These are phyloP conservation scores for Letharia lupina DNA, from an alignment of 495 filamentous ascomycete genomes.

Conservation along the genomic window DNA sequence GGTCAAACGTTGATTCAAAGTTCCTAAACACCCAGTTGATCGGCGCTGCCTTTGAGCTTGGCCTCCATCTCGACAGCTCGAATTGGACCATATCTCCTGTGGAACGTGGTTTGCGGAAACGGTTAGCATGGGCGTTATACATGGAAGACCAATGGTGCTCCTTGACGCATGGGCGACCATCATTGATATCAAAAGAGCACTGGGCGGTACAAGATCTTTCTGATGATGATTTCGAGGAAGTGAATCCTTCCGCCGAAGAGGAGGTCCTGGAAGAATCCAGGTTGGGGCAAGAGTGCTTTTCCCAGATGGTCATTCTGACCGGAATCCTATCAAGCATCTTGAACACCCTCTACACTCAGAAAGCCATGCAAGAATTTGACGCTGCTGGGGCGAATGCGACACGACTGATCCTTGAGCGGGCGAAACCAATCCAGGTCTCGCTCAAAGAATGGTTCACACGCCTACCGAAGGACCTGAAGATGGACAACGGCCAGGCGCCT, in stretches of 20 bases:
- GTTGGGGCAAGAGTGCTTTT: constrained; percentile 45
- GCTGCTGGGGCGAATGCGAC: constrained; percentile 43
- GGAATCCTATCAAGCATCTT: constrained; percentile 54
- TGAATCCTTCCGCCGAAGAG: constrained; percentile 27
- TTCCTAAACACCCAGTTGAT: constrained; percentile 72
- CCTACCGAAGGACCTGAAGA: constrained; percentile 44
- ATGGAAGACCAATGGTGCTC: constrained; percentile 56
- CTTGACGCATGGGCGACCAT: constrained; percentile 47
- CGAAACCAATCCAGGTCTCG: constrained; percentile 52
- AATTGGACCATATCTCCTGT: constrained; percentile 46
- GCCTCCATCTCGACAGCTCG: constrained; percentile 49
- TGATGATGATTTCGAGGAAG: constrained; percentile 42
- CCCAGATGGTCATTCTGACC: constrained; percentile 51
- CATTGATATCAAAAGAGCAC: constrained; percentile 47
- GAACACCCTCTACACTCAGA: constrained; percentile 52
- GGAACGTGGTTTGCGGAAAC: constrained; percentile 49
- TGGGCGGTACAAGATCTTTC: constrained; percentile 49
- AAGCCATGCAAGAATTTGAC: constrained; percentile 46
- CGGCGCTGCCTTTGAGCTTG: constrained; percentile 47
- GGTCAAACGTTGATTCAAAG: constrained; percentile 78
- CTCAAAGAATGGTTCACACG: constrained; percentile 52
- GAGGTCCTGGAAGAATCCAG: constrained; percentile 36
- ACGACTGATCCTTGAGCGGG: constrained; percentile 48
- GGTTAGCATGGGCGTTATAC: constrained; percentile 52
- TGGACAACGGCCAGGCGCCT: constrained; percentile 38